These are phyloP conservation scores for Trichodelitschia bisporula DNA, from an alignment of 495 filamentous ascomycete genomes.

Conservation along the genomic window DNA sequence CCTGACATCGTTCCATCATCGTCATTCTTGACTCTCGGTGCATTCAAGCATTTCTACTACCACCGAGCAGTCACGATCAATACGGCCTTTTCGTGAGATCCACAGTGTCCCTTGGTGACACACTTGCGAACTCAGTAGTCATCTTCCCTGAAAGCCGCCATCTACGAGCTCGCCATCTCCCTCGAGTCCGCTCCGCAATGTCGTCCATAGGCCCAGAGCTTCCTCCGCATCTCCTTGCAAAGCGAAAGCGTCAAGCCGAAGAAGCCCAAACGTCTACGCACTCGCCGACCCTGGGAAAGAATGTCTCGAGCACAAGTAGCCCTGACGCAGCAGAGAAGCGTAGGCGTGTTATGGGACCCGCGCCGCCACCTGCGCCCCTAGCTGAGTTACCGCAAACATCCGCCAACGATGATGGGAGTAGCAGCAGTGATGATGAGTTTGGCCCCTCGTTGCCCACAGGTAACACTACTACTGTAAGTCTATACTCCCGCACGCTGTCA, in stretches of 20 bases:
- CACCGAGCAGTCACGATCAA: too few species aligned
- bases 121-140: too few species aligned
- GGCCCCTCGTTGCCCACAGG: slow-evolving; percentile 38
- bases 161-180: too few species aligned
- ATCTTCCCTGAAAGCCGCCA: too few species aligned
- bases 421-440: slow-evolving; percentile 33
- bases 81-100: too few species aligned
- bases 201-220: slow-evolving; percentile 17
- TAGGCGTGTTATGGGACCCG: slow-evolving; percentile 18
- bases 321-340: slow-evolving; percentile 18
- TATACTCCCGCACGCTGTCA: neutral
- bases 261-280: slow-evolving; percentile 7
- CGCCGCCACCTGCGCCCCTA: slow-evolving; percentile 27
- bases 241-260: slow-evolving; percentile 15
- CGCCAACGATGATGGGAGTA: slow-evolving; percentile 16
- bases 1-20: too few species aligned
- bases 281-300: slow-evolving; percentile 8
- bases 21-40: too few species aligned
- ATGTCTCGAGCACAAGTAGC: slow-evolving; percentile 6
- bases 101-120: too few species aligned
- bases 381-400: slow-evolving; percentile 19
- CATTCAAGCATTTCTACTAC: too few species aligned
- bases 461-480: neutral
- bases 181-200: too few species aligned
- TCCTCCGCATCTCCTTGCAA: slow-evolving; percentile 18